phyloP scores from a whole-genome alignment of 441 rosid species.

The Flueggea neowawraea region DNA sequence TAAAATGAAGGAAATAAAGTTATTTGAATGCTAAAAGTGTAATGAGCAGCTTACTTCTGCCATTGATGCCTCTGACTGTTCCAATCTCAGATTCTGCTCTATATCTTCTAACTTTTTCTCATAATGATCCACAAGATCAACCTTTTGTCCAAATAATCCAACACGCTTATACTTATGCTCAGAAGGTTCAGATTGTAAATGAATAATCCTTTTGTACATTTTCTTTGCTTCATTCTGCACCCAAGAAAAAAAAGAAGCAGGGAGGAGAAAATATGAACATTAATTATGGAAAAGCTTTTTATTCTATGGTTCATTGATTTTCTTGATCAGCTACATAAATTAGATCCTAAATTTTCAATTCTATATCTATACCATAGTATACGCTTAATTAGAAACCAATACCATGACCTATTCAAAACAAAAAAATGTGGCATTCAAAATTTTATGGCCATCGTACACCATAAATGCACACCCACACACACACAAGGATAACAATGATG shows the following conservation, averaged over 20 bases:
- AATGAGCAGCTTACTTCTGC: conserved; percentile 41
- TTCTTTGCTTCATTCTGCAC: conserved; percentile 55
- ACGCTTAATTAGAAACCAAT: too few relatives aligned
- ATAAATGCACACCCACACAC: too few relatives aligned
- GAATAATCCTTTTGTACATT: conserved; percentile 43
- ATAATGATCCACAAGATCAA: conserved; percentile 61
- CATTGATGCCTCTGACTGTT: conserved; percentile 58
- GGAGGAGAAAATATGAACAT: conserved; percentile 6
- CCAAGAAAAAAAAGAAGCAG: conserved; percentile 7
- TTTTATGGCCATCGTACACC: too few relatives aligned
- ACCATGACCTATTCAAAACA: too few relatives aligned
- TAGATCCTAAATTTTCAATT: too few relatives aligned
- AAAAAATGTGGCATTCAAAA: too few relatives aligned
- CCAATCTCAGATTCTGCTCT: conserved; percentile 66
- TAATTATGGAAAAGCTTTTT: background rate
- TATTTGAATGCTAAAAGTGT: too few relatives aligned
- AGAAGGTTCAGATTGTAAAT: conserved; percentile 45
- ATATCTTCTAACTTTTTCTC: conserved; percentile 61
- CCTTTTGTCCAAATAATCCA: conserved; percentile 49
- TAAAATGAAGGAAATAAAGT: too few relatives aligned
- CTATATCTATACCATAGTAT: too few relatives aligned
- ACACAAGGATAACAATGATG: background rate
- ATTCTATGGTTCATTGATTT: too few relatives aligned
- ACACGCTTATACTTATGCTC: conserved; percentile 33
- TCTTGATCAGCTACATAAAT: too few relatives aligned